phyloP scores from a whole-genome alignment of 164 flowering plant species.

The Stephania yunnanensis region DNA sequence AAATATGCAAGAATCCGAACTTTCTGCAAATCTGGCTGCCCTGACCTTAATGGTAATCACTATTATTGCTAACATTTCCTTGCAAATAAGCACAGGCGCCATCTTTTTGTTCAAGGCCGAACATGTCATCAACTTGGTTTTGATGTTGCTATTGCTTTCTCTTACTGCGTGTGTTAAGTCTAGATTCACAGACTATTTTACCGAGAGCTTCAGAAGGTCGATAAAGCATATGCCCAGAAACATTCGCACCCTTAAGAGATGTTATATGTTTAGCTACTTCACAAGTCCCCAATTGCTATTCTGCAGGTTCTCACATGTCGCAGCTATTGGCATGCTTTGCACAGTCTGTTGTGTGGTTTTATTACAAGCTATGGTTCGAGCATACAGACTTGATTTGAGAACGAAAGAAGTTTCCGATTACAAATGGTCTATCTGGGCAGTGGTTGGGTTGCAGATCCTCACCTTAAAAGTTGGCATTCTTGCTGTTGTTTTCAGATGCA shows the following conservation, averaged over 20 bases:
- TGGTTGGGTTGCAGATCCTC: background rate
- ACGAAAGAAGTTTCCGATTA: background rate
- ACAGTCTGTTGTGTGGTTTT: background rate
- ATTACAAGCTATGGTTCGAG: background rate
- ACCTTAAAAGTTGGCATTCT: background rate
- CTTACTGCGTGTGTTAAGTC: background rate
- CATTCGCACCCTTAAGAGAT: background rate
- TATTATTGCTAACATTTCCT: background rate
- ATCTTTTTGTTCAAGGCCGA: conserved; percentile 1
- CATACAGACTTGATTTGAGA: background rate
- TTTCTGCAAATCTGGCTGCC: background rate
- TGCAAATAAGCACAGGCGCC: background rate
- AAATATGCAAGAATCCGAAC: background rate
- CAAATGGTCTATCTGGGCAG: conserved; percentile 5
- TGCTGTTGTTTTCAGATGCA: background rate
- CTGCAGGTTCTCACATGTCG: background rate
- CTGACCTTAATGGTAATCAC: background rate
- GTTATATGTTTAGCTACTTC: background rate
- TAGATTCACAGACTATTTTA: background rate
- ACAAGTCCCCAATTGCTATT: background rate
- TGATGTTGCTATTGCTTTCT: background rate
- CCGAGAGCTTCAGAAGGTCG: too few relatives aligned
- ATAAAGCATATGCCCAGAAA: background rate
- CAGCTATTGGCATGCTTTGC: background rate
- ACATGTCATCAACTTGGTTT: background rate